Percentiles rank a stretch among this genome's conserved stretches.
Evolutionary conservation across 2,329 filamentous ascomycete genomes (phyloP).

Genomic region (Cryphonectria parasitica): DNA sequence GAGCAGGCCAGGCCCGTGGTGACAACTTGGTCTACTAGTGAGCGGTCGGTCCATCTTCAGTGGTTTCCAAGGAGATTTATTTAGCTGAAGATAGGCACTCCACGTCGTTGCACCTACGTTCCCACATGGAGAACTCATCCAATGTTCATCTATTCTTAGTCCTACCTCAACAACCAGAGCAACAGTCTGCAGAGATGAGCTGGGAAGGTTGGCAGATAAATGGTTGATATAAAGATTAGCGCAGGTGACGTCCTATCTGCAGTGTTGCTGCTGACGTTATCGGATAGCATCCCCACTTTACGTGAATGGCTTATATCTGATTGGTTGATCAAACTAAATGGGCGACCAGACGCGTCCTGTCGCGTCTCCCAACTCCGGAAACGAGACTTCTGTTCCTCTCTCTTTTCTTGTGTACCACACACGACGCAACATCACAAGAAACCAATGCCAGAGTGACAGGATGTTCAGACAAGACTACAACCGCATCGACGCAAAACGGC

Average conservation of each 20-base stretch:
- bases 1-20: neutral
- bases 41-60: too few species aligned
- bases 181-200: neutral
- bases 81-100: neutral
- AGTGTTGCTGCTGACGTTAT: conserved; percentile 9
- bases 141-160: neutral
- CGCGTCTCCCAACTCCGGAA: conserved; percentile 31
- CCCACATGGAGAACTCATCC: neutral
- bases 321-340: conserved; percentile 32
- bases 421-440: neutral
- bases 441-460: conserved; percentile 12
- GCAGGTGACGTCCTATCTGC: neutral
- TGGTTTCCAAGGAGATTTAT: neutral
- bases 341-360: conserved; percentile 31
- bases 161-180: neutral
- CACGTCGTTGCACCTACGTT: neutral
- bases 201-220: neutral
- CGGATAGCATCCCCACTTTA: neutral
- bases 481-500: conserved; percentile 70
- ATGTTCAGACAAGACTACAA: conserved; percentile 58
- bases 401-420: neutral
- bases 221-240: neutral
- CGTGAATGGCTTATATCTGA: conserved; percentile 18
- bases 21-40: neutral
- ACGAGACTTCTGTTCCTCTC: neutral